Evolutionary conservation across 441 rosid genomes (phyloP).

Genomic region (Croton laevigatus): DNA sequence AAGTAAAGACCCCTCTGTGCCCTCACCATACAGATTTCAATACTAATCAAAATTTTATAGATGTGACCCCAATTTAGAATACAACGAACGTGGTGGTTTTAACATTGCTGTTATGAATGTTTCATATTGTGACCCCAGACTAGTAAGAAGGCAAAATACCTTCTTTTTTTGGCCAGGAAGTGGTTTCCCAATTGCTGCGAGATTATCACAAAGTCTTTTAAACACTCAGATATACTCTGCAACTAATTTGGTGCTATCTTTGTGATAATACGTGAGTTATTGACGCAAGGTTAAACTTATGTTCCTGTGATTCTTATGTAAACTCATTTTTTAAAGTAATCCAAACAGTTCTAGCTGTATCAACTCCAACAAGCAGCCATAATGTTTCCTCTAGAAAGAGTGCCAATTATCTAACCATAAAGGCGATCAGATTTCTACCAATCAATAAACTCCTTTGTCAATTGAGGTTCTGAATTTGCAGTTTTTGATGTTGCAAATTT

Average conservation of each 20-base stretch:
- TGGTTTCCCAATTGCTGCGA: too few species aligned
- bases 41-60: too few species aligned
- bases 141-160: too few species aligned
- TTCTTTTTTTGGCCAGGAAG: too few species aligned
- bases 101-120: not conserved
- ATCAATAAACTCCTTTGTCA: not conserved
- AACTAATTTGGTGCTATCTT: too few species aligned
- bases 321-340: not conserved
- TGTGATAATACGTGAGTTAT: too few species aligned
- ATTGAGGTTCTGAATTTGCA: not conserved
- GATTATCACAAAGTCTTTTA: too few species aligned
- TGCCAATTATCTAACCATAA: not conserved
- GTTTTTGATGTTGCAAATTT: not conserved
- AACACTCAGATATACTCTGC: too few species aligned
- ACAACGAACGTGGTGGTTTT: not conserved
- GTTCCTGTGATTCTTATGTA: not conserved
- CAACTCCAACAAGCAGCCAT: not conserved
- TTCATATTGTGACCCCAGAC: too few species aligned
- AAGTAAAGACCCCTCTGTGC: not conserved
- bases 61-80: not conserved
- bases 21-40: too few species aligned
- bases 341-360: not conserved
- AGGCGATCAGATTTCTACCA: not conserved
- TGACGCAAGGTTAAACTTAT: too few species aligned
- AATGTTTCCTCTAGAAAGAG: not conserved